Percentiles rank a stretch among this genome's conserved stretches.
These are phyloP conservation scores for Vicia faba DNA, from an alignment of 306 rosid genomes.

Conservation along the genomic window DNA sequence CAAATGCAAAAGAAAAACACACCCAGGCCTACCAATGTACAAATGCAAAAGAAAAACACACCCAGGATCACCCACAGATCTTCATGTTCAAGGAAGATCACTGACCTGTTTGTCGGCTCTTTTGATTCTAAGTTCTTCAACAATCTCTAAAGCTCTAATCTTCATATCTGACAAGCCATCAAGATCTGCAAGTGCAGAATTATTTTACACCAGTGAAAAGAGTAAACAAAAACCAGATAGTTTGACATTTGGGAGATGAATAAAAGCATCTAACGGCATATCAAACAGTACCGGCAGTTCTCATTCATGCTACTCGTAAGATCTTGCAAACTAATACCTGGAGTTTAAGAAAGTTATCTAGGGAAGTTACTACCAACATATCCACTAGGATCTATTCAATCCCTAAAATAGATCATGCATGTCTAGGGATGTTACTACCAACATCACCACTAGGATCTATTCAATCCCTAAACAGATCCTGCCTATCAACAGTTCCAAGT, in stretches of 20 bases:
- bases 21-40: too few relatives aligned
- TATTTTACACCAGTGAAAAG: slow-evolving; percentile 10
- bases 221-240: neutral
- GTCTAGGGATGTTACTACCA: slow-evolving; percentile 4
- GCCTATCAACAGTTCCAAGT: neutral
- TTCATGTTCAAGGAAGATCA: slow-evolving; percentile 28
- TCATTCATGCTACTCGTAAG: slow-evolving; percentile 11
- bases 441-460: slow-evolving; percentile 1
- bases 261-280: neutral
- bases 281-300: neutral
- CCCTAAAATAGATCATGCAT: too few relatives aligned
- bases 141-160: slow-evolving; percentile 85
- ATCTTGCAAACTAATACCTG: slow-evolving; percentile 13
- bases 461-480: slow-evolving; percentile 13
- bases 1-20: neutral
- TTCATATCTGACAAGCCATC: slow-evolving; percentile 94
- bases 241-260: slow-evolving; percentile 3
- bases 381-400: slow-evolving; percentile 3
- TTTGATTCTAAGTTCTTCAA: slow-evolving; percentile 86
- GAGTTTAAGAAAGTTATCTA: neutral
- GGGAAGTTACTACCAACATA: slow-evolving; percentile 15
- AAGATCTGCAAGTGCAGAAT: slow-evolving; percentile 68
- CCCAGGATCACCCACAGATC: neutral
- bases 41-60: neutral
- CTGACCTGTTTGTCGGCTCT: slow-evolving; percentile 97